These are phyloP conservation scores for Epithele typhae DNA, from an alignment of 768 basidiomycete genomes.

Conservation along the genomic window DNA sequence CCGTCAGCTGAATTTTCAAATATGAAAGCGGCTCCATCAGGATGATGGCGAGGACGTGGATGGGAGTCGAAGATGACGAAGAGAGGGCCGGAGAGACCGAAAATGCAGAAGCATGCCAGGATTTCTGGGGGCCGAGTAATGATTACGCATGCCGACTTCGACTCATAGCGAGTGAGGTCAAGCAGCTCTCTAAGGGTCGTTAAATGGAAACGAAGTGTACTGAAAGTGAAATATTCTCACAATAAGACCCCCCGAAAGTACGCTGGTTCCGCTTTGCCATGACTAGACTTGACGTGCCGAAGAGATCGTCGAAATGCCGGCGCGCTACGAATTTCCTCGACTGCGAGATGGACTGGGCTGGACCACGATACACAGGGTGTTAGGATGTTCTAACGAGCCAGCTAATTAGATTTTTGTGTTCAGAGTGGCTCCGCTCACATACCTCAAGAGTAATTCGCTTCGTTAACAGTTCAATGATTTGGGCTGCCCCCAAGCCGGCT, in stretches of 20 bases:
- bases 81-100: slow-evolving; percentile 22
- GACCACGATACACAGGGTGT: slow-evolving; percentile 57
- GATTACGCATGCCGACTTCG: slow-evolving; percentile 37
- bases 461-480: slow-evolving; percentile 32
- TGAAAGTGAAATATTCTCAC: no score
- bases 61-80: slow-evolving; percentile 70
- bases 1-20: slow-evolving; percentile 43
- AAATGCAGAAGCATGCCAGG: slow-evolving; percentile 44
- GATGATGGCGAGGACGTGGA: slow-evolving; percentile 50
- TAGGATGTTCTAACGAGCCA: slow-evolving; percentile 42
- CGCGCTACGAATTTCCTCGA: slow-evolving; percentile 44
- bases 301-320: slow-evolving; percentile 48
- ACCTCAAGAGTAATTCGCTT: slow-evolving; percentile 35
- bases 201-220: neutral
- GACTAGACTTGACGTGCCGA: slow-evolving; percentile 30
- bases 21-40: slow-evolving; percentile 56
- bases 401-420: no score
- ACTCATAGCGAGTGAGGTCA: neutral
- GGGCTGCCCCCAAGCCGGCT: slow-evolving; percentile 23
- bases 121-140: slow-evolving; percentile 75
- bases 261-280: slow-evolving; percentile 32
- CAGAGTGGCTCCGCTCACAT: no score
- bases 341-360: slow-evolving; percentile 47
- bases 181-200: slow-evolving; percentile 13
- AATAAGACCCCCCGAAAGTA: slow-evolving; percentile 33